Percentiles rank a stretch among this genome's conserved stretches.
These are phyloP conservation scores for Ophidiomyces ophidiicola DNA, from an alignment of 2,329 filamentous ascomycete species.

Conservation along the genomic window DNA sequence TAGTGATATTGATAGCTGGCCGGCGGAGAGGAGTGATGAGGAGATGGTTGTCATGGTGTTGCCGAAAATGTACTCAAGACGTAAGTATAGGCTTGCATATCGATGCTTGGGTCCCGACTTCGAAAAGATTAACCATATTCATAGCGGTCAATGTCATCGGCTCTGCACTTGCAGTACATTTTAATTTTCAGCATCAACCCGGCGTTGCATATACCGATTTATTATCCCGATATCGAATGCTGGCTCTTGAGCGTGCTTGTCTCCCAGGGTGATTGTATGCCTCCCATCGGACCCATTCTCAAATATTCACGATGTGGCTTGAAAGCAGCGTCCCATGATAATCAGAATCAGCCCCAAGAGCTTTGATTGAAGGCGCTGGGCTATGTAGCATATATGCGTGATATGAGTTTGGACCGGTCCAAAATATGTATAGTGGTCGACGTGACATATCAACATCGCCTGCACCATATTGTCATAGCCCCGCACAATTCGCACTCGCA, in stretches of 20 bases:
- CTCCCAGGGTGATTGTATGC: not conserved
- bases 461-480: no score
- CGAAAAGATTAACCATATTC: not conserved
- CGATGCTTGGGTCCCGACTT: no score
- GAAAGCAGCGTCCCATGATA: no score
- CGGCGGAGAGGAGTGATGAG: conserved; percentile 3
- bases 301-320: not conserved
- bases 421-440: no score
- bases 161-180: conserved; percentile 1
- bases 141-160: conserved; percentile 2
- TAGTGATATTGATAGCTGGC: conserved; percentile 4
- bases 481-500: no score
- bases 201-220: conserved; percentile 2
- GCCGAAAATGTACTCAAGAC: conserved; percentile 1
- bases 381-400: no score
- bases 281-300: not conserved
- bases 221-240: not conserved
- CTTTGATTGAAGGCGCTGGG: no score
- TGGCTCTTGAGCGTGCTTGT: conserved; percentile 1
- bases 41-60: conserved; percentile 5
- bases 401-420: no score
- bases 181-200: conserved; percentile 3
- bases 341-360: no score
- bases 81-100: not conserved
- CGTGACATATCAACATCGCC: no score